phyloP scores from a whole-genome alignment of 2,329 filamentous ascomycete species.

The Hymenoscyphus repandus region DNA sequence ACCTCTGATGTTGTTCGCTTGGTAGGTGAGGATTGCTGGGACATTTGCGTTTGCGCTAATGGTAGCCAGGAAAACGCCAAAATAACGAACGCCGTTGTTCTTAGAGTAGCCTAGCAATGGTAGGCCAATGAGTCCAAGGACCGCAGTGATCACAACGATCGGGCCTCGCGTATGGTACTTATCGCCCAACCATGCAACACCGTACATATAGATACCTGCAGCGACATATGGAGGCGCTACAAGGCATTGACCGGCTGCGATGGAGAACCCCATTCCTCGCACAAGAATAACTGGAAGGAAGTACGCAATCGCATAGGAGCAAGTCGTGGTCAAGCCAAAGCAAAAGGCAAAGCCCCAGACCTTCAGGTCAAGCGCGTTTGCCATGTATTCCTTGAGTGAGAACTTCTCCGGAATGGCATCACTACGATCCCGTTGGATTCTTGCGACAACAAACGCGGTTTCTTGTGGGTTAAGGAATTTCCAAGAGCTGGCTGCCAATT shows the following conservation, averaged over 20 bases:
- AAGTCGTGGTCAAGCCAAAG: constrained; percentile 63
- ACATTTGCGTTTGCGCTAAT: constrained; percentile 62
- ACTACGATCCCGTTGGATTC: constrained; percentile 52
- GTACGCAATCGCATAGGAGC: constrained; percentile 71
- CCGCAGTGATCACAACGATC: constrained; percentile 27
- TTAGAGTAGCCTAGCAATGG: constrained; percentile 42
- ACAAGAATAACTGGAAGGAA: constrained; percentile 71
- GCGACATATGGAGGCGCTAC: constrained; percentile 47
- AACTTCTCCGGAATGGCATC: constrained; percentile 46
- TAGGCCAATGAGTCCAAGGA: constrained; percentile 43
- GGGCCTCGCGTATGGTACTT: constrained; percentile 39
- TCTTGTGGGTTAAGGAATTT: constrained; percentile 49
- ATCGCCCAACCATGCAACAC: constrained; percentile 45
- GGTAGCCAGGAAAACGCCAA: constrained; percentile 48
- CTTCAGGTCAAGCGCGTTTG: constrained; percentile 46
- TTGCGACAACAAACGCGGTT: constrained; percentile 45
- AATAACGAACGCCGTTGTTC: constrained; percentile 46
- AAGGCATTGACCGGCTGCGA: constrained; percentile 48
- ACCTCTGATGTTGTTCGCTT: constrained; percentile 58
- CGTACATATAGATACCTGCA: constrained; percentile 41
- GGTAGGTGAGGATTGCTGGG: constrained; percentile 69
- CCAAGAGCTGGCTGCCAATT: constrained; percentile 41
- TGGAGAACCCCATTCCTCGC: constrained; percentile 47
- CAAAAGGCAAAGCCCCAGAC: constrained; percentile 59
- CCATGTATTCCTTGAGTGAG: constrained; percentile 41